Evolutionary conservation across 345 rosid species (phyloP).

Genomic region (Syzygium oleosum): DNA sequence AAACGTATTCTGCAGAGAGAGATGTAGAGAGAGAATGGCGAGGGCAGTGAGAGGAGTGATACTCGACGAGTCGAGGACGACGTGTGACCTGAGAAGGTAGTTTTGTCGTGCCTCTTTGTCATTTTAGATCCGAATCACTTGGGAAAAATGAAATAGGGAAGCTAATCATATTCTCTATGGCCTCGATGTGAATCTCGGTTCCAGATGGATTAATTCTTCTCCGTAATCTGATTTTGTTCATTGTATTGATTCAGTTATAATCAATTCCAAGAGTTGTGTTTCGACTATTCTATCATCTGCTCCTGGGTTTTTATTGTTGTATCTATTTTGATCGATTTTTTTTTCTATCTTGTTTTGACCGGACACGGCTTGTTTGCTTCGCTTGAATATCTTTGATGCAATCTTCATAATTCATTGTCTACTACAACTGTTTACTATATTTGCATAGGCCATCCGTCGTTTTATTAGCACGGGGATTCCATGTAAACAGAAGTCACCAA

Average conservation of each 20-base stretch:
- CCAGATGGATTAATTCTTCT: neutral
- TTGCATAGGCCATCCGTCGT: neutral
- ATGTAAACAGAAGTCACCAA: neutral
- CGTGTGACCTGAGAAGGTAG: slow-evolving; percentile 16
- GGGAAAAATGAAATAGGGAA: neutral
- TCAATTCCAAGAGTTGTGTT: too few species aligned
- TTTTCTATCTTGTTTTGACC: neutral
- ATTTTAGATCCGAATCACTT: too few species aligned
- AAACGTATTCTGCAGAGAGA: too few species aligned
- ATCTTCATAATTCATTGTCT: neutral
- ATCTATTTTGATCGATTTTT: neutral
- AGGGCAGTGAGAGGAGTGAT: slow-evolving; percentile 27
- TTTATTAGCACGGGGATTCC: neutral
- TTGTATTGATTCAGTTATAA: too few species aligned
- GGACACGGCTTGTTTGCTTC: neutral
- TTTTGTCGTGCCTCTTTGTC: neutral
- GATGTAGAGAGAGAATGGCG: neutral
- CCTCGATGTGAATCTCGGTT: neutral
- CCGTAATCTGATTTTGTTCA: neutral
- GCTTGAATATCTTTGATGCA: neutral
- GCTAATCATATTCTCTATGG: neutral
- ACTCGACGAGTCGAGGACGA: slow-evolving; percentile 13
- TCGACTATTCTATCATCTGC: too few species aligned
- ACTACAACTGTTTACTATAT: neutral
- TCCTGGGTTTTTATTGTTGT: neutral